Conservation (phyloP, 345 rosid genomes). For the Pistacia atlantica region DNA sequence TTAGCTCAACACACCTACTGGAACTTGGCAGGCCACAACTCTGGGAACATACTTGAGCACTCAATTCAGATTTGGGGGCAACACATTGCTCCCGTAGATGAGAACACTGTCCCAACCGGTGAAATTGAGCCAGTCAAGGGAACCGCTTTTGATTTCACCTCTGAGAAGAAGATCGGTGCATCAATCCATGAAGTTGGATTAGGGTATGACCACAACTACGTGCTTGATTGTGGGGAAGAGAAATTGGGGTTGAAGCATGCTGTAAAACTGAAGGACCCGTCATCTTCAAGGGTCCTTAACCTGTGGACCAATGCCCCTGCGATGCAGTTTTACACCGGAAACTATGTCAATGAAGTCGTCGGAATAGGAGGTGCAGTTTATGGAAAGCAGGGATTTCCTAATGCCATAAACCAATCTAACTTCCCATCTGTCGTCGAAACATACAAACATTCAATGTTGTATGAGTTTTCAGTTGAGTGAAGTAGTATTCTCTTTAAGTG, state of each 20-base stretch:
- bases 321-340: slow-evolving; percentile 86
- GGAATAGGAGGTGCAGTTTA: slow-evolving; percentile 81
- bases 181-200: slow-evolving; percentile 75
- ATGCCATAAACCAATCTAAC: slow-evolving; percentile 76
- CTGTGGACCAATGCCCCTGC: slow-evolving; percentile 89
- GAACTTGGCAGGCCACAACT: slow-evolving; percentile 84
- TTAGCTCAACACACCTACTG: slow-evolving; percentile 98
- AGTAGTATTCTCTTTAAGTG: neutral
- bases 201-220: slow-evolving; percentile 93
- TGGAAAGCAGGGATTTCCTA: slow-evolving; percentile 83
- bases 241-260: slow-evolving; percentile 70
- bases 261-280: slow-evolving; percentile 63
- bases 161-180: slow-evolving; percentile 67
- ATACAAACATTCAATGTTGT: slow-evolving; percentile 78
- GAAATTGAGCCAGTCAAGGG: slow-evolving; percentile 74
- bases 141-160: slow-evolving; percentile 82
- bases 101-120: slow-evolving; percentile 79
- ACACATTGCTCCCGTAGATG: slow-evolving; percentile 80
- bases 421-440: slow-evolving; percentile 79
- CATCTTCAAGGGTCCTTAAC: slow-evolving; percentile 67
- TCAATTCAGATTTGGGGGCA: slow-evolving; percentile 75
- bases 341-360: slow-evolving; percentile 72
- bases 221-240: slow-evolving; percentile 68
- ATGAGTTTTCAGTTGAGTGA: slow-evolving; percentile 70
- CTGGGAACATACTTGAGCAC: slow-evolving; percentile 73